These are phyloP conservation scores for Glomus cerebriforme DNA, from an alignment of 192 early-diverging fungal species.

Conservation along the genomic window DNA sequence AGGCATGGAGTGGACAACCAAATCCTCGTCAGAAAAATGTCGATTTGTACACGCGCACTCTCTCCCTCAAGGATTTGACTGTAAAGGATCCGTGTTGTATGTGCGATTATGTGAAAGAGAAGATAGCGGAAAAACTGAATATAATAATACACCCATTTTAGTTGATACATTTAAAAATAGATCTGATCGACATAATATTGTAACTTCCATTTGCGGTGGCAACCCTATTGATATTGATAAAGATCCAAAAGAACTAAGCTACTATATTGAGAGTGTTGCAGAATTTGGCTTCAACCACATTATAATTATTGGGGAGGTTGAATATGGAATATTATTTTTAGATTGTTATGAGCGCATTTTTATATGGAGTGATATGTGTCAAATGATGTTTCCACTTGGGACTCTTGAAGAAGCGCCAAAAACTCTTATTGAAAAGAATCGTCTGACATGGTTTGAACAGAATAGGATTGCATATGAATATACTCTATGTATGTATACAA, in stretches of 20 bases:
- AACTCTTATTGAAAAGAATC: neutral
- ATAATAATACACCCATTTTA: neutral
- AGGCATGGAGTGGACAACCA: constrained; percentile 18
- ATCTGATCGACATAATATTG: constrained; percentile 8
- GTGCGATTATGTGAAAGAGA: neutral
- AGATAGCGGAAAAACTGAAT: neutral
- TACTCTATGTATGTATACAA: too few relatives aligned
- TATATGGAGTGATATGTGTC: neutral
- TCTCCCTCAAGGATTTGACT: neutral
- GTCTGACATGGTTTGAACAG: neutral
- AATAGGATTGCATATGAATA: too few relatives aligned
- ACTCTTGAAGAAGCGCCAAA: constrained; percentile 8
- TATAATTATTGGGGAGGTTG: constrained; percentile 11
- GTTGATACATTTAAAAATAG: constrained; percentile 22
- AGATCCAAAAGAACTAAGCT: constrained; percentile 15
- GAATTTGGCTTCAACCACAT: constrained; percentile 28
- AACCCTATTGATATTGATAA: neutral
- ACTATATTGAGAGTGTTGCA: constrained; percentile 16
- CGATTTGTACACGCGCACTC: constrained; percentile 17
- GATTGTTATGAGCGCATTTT: constrained; percentile 19
- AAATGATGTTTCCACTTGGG: constrained; percentile 4
- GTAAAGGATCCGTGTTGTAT: neutral
- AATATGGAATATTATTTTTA: constrained; percentile 21
- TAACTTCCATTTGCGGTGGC: neutral
- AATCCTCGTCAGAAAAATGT: neutral